Conservation (phyloP, 306 rosid species). For the Medicago lupulina region DNA sequence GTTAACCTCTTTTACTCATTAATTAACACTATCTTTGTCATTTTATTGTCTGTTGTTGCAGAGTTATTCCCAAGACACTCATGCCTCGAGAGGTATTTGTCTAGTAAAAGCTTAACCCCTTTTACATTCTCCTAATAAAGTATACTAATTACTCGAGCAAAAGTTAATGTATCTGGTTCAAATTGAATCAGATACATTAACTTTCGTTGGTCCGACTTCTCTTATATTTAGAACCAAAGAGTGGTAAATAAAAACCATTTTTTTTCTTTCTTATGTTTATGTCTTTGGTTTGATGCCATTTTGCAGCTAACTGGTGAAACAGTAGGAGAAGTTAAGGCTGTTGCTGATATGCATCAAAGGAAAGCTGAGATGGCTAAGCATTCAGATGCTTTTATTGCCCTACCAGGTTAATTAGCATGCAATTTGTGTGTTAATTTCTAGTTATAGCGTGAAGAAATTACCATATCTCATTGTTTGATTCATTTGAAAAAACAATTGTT, state of each 20-base stretch:
- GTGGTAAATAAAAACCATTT: no score
- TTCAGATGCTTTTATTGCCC: slow-evolving; percentile 99
- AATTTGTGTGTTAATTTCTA: neutral
- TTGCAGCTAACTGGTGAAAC: slow-evolving; percentile 97
- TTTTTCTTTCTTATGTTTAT: neutral
- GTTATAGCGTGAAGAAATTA: slow-evolving; percentile 42
- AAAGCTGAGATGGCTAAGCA: slow-evolving; percentile 99
- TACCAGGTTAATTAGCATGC: slow-evolving; percentile 74
- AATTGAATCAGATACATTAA: no score
- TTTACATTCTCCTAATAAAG: slow-evolving; percentile 44
- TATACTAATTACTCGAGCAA: neutral
- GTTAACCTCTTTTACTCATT: slow-evolving; percentile 24
- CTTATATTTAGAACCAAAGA: no score
- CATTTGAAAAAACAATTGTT: slow-evolving; percentile 9
- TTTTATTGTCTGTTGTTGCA: slow-evolving; percentile 77
- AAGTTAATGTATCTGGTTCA: no score
- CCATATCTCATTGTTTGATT: slow-evolving; percentile 39
- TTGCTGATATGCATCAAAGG: slow-evolving; percentile 98
- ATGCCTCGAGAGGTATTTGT: slow-evolving; percentile 98
- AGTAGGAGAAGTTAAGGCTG: slow-evolving; percentile 96
- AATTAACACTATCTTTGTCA: slow-evolving; percentile 59
- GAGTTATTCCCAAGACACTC: slow-evolving; percentile 99
- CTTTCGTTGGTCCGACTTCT: no score
- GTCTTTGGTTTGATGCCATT: neutral
- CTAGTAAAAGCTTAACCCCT: slow-evolving; percentile 49